Base-by-base conservation (phyloP, 495 filamentous ascomycete genomes). In the Tuber borchii region DNA sequence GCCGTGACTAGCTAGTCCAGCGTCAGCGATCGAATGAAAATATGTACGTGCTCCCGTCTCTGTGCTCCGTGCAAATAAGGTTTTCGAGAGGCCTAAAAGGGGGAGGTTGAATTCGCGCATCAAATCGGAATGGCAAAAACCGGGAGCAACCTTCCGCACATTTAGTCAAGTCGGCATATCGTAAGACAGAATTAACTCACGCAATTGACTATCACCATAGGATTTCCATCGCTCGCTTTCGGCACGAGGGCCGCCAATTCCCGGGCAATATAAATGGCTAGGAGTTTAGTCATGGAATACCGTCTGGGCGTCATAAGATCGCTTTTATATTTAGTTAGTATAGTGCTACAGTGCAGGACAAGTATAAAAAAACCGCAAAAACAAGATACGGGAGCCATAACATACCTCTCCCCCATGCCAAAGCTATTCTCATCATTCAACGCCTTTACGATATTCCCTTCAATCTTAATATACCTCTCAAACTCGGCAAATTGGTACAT, bases 271-370 rank as follows among this genome's bases (percentile, higher is more conserved):
- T 90, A 77, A 2, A 89, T 78, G 69, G 86, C 84, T 9, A 91
- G 77, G 0, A 91, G 82, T 79, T 90, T 90, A 16, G 86, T 86
- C 3, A 86, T 51, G n/a, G 78, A 80, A 75, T 91, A 88, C 3
- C 86, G 83, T 4, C 22, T 42, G 0, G 14, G 26, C 34, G 56
- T 34, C 56, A 34, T 65, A 14, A 17, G 26, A 34, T 19, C 56
- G 26, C 56, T 65, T 65, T 65, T 34, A 8, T 14, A 34, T 17
- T 34, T 34, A 65, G 34, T 65, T 1, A 65, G 56, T 65, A 65
- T 65, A 14, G 12, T 31, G 26, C 56, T 31, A 4, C 12, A 65
- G n/a, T 31, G 31, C n/a, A 31, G 10, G 56, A 65, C 56, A 16
- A 12, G n/a, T 31, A 17, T 3, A 34, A 31, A 65, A 34, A 65